Conservation (phyloP, 1,284 basidiomycete genomes). For the Cutaneotrichosporon sp. region DNA sequence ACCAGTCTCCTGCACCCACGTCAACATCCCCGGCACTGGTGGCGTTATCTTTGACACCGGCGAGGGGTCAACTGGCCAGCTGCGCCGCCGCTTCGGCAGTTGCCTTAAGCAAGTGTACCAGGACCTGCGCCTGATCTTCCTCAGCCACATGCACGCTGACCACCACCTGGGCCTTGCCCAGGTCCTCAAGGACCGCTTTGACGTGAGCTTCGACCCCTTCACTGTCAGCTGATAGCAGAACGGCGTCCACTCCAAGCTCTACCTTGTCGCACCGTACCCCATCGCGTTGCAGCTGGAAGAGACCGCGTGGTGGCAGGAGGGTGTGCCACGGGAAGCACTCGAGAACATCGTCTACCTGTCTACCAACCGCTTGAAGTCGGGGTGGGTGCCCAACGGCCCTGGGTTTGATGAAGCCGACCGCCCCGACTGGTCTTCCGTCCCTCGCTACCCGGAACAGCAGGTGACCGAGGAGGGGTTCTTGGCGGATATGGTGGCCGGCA, state of each 20-base stretch:
- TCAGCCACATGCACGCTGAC: conserved; percentile 91
- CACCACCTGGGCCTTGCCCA: conserved; percentile 84
- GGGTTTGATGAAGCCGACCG: background rate
- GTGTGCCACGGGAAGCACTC: conserved; percentile 33
- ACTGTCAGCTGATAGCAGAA: conserved; percentile 18
- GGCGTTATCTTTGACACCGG: conserved; percentile 84
- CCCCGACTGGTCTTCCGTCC: background rate
- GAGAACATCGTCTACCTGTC: conserved; percentile 46
- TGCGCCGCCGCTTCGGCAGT: conserved; percentile 75
- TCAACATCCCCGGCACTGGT: conserved; percentile 68
- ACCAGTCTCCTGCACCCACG: conserved; percentile 69
- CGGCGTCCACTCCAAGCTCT: conserved; percentile 56
- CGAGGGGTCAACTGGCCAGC: conserved; percentile 89
- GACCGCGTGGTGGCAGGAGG: conserved; percentile 39
- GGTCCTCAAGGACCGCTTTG: conserved; percentile 70
- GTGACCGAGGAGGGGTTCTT: conserved; percentile 10
- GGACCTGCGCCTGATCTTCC: conserved; percentile 75
- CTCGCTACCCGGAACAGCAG: background rate
- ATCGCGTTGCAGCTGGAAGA: conserved; percentile 55
- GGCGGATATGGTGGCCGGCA: conserved; percentile 25
- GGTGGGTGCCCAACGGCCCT: background rate
- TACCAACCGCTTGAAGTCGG: conserved; percentile 25
- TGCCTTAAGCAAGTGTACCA: conserved; percentile 60
- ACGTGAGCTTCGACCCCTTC: conserved; percentile 59
- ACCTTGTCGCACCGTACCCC: conserved; percentile 61